Evolutionary conservation across 129 eudicot genomes (phyloP), one percentile per base, ranked within the genome.

Genomic region (Centrapalus pauciflorus): DNA sequence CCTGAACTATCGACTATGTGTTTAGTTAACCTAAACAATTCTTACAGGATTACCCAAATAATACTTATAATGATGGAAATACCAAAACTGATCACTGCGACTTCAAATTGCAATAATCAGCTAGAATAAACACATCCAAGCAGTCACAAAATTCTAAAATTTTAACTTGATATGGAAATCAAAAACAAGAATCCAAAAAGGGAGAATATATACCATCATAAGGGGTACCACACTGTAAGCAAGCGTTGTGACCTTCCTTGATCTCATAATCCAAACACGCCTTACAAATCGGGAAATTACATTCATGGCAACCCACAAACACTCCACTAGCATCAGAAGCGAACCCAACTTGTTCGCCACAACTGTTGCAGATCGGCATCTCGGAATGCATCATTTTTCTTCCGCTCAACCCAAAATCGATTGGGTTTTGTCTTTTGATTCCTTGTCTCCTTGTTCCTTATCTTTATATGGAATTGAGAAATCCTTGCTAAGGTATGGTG

Each of bases 231-330:
- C 99, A 94, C 0, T 87, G 89, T 12, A 87, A 66, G 76, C 99
- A 94, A 34, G 90, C 77, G 55, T 38, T 82, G 11, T 83, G 84
- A 0, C 99, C 99, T 58, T 89, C 95, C 61, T 84, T 89, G 70
- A 94, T 79, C 43, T 89, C 99, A 30, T 71, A 78, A 13, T 86
- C 90, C 64, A 89, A 64, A 61, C 99, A 94, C n/a, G 81, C 8
- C 67, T 76, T 83, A 79, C 99, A 94, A 23, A 94, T 77, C 12
- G 97, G 88, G 70, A 80, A 84, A 75, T 90, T 94, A 63, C 99
- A 94, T 30, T 89, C 97, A 72, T 79, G 95, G 69, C 99, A 94
- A 49, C 84, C 93, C 60, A 86, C 95, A 83, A 94, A 94, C 29
- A 77, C 82, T 66, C 88, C 93, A 7, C 1, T 65, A 1, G 95